These are phyloP conservation scores for Groenewaldozyma auringiensis DNA, from an alignment of 1,139 yeast genomes.

Conservation along the genomic window DNA sequence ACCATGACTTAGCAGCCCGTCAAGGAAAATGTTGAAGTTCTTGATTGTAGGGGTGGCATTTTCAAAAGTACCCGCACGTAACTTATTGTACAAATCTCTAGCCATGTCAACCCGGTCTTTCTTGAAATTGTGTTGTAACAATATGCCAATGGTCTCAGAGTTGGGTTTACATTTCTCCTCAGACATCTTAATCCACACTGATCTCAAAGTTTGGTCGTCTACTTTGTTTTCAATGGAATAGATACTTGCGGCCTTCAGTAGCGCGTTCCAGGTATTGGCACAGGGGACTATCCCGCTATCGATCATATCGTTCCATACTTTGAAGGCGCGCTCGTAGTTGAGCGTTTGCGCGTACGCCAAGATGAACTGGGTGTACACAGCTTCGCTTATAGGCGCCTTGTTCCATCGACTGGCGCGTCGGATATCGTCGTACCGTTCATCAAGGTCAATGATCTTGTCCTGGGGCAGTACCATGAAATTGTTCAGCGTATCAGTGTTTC, in stretches of 20 bases:
- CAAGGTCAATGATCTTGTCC: constrained; percentile 22
- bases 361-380: constrained; percentile 31
- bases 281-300: constrained; percentile 28
- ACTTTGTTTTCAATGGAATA: constrained; percentile 23
- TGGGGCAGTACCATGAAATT: constrained; percentile 20
- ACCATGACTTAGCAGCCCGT: constrained; percentile 25
- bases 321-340: constrained; percentile 28
- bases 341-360: constrained; percentile 30
- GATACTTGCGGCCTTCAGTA: constrained; percentile 35
- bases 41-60: constrained; percentile 21
- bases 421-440: constrained; percentile 21
- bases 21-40: constrained; percentile 30
- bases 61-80: constrained; percentile 17
- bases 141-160: constrained; percentile 31
- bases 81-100: constrained; percentile 23
- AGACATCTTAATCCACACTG: constrained; percentile 34
- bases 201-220: constrained; percentile 27
- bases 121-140: constrained; percentile 33
- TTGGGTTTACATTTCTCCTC: constrained; percentile 32
- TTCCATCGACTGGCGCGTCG: constrained; percentile 12
- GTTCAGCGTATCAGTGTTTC: constrained; percentile 17
- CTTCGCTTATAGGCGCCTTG: constrained; percentile 24
- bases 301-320: constrained; percentile 37
- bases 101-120: constrained; percentile 29
- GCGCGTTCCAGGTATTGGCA: constrained; percentile 39